Base-by-base conservation (phyloP, 2,329 filamentous ascomycete genomes). In the Penicillium janthinellum region DNA sequence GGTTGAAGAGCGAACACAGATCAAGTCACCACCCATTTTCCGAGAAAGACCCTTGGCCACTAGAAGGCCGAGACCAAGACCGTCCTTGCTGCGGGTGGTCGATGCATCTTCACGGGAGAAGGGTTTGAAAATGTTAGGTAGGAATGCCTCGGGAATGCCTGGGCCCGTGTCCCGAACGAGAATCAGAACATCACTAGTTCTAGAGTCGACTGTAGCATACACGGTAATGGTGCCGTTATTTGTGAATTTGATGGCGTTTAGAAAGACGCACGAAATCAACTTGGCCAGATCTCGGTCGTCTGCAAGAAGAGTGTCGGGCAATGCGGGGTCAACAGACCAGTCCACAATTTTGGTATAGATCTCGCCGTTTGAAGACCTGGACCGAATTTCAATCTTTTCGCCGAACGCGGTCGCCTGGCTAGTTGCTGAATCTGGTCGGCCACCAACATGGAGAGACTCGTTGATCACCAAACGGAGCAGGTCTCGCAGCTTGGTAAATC, bases 211-310 rank as follows among this genome's bases (percentile, higher is more conserved):
- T 5, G 78, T 81, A 4, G 83, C 85, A 49, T 74, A 74, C 12
- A 90, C 75, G 1, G 76, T 82, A 57, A 91, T 88, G 12, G 75
- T 79, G 6, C 88, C 88, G 56, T 81, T 80, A 58, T 89, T 86
- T 0, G 88, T 90, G 68, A 90, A 90, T 70, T 90, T 90, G 67
- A 90, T 81, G 3, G 88, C 88, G 70, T 90, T 90, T 34, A 87
- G 68, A 44, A 86, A 83, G 2, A 88, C 82, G 63, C 85, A 87
- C 3, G 85, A 88, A 2, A 88, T 82, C 66, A 88, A 76, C 68
- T 88, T 88, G 47, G 83, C 82, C 38, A 89, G 74, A 61, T 88
- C 86, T 65, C 85, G 82, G 69, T 88, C 86, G 67, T 88, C 86
- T 47, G 86, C 79, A 48, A 78, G 74, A 34, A 82, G 66, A 4